phyloP scores from a whole-genome alignment of 306 rosid species.

The Prunus kanzakura region DNA sequence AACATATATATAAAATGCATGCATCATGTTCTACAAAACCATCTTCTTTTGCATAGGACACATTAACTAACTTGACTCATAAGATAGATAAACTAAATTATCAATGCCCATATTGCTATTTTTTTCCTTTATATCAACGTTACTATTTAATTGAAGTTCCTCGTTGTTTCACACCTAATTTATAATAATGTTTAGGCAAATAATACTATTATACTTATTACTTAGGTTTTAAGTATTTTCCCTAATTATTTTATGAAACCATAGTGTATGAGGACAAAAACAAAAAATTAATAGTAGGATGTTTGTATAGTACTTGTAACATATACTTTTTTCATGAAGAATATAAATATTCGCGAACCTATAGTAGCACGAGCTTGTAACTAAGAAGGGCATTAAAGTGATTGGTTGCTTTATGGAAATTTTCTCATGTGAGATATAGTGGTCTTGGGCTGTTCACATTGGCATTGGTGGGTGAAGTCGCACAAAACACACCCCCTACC shows the following conservation, averaged over 20 bases:
- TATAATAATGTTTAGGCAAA: background rate
- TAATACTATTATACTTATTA: background rate
- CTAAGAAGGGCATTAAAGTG: no score
- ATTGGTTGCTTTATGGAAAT: no score
- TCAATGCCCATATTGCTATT: background rate
- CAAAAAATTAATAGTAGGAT: background rate
- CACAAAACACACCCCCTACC: no score
- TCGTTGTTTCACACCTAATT: slow-evolving; percentile 2
- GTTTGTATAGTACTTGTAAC: background rate
- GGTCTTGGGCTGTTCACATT: no score
- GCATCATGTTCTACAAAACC: background rate
- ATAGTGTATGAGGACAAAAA: background rate
- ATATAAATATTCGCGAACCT: no score
- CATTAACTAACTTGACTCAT: background rate
- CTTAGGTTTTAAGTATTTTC: slow-evolving; percentile 12
- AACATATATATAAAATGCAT: background rate
- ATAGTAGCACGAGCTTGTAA: no score
- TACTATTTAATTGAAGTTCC: background rate
- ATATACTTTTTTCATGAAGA: no score
- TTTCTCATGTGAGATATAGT: no score
- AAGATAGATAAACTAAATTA: background rate
- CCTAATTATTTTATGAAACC: background rate
- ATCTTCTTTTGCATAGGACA: background rate
- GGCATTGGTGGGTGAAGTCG: no score
- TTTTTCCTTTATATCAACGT: background rate